phyloP scores from a whole-genome alignment of 768 basidiomycete species.

The Boletus rubroflammeus region DNA sequence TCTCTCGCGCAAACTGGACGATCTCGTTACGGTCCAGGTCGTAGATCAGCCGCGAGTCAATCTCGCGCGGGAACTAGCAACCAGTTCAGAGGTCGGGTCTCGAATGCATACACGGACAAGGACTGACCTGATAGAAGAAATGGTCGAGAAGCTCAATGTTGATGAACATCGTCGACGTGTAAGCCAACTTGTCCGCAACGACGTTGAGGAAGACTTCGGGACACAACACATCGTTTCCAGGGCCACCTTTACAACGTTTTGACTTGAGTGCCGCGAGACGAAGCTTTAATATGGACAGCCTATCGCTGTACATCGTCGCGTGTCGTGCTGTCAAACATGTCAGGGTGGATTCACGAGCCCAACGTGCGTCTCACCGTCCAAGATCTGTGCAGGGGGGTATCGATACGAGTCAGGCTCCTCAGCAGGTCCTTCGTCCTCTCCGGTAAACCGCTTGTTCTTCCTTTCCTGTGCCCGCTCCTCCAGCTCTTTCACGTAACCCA shows the following conservation, averaged over 20 bases:
- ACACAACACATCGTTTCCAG: slow-evolving; percentile 85
- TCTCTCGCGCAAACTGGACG: slow-evolving; percentile 89
- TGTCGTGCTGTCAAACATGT: slow-evolving; percentile 64
- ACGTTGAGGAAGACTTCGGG: slow-evolving; percentile 97
- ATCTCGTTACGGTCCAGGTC: slow-evolving; percentile 92
- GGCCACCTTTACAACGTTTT: slow-evolving; percentile 83
- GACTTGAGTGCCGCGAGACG: slow-evolving; percentile 85
- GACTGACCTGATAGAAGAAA: slow-evolving; percentile 91
- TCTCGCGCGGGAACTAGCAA: slow-evolving; percentile 89
- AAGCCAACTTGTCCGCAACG: slow-evolving; percentile 93
- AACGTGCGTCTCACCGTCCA: slow-evolving; percentile 67
- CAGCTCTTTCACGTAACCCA: slow-evolving; percentile 75
- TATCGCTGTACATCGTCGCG: slow-evolving; percentile 83
- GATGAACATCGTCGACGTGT: slow-evolving; percentile 97
- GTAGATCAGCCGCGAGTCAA: slow-evolving; percentile 89
- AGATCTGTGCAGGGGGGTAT: slow-evolving; percentile 86
- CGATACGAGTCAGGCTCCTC: slow-evolving; percentile 71
- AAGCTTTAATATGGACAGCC: slow-evolving; percentile 78
- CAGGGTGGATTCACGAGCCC: neutral
- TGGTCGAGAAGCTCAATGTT: slow-evolving; percentile 97
- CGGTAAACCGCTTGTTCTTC: slow-evolving; percentile 48
- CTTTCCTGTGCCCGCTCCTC: slow-evolving; percentile 75
- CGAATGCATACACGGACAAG: neutral
- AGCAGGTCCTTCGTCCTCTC: slow-evolving; percentile 34
- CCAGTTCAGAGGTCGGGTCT: neutral